Base-by-base conservation (phyloP, 257 asterid genomes). In the Solanum bulbocastanum region DNA sequence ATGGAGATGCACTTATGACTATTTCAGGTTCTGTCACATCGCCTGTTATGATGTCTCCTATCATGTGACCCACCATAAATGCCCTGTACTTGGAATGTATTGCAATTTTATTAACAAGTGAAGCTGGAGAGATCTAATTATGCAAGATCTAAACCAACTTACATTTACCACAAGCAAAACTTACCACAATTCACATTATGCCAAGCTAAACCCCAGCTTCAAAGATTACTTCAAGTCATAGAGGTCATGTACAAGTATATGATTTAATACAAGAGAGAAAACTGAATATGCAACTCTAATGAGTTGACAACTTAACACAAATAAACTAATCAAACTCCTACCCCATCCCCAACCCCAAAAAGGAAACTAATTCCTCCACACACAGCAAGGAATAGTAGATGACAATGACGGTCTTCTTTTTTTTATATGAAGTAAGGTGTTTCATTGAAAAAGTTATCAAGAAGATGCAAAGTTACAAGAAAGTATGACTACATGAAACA, bases 11-110 rank as follows among this genome's bases (percentile, higher is more conserved):
- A 90, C 92, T 92, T 71, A 91, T 94, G 88, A 94, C 92, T 87
- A 96, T 96, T 92, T 96, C 99, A 30, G 99, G 98, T 91, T 96
- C 99, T 87, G 90, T 52, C 30, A 91, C 87, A 87, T 96, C 98
- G 44, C 98, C 99, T 33, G 93, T 91, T 87, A 95, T 89, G 86
- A 96, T 88, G 87, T 96, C 99, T 88, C 98, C 99, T 84, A 96
- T 88, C 83, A 94, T 88, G 83, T 94, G 98, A 36, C 96, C 96
- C 90, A 95, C 98, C 85, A 88, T 87, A 85, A 95, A 93, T 4
- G 95, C 96, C 94, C 99, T 96, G 92, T 69, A 88, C 76, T 87
- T 89, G 87, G 87, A 73, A 89, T 86, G 72, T 33, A 33, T 72
- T 46, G 88, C 84, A 49, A 73, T 73, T 86, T 22, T 66, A 85